Evolutionary conservation across 1,284 basidiomycete species (phyloP).

Genomic region (Filobasidium uniguttulatum): DNA sequence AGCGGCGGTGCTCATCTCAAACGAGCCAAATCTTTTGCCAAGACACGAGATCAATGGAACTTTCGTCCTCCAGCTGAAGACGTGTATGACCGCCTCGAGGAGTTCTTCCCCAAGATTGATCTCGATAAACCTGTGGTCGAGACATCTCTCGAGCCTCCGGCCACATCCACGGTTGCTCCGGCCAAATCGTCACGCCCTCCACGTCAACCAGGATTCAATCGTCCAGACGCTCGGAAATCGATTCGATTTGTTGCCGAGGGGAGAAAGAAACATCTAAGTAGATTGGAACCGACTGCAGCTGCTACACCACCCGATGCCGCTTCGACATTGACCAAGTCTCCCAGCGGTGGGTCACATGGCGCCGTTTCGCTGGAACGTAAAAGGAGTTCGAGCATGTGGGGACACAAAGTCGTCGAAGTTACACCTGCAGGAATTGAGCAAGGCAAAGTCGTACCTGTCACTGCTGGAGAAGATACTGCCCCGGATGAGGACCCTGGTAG

Average conservation of each 20-base stretch:
- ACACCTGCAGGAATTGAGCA: constrained; percentile 48
- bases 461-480: constrained; percentile 43
- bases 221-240: constrained; percentile 49
- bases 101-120: constrained; percentile 93
- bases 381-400: constrained; percentile 92
- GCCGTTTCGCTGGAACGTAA: constrained; percentile 56
- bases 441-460: constrained; percentile 40
- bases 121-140: constrained; percentile 93
- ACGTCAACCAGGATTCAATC: constrained; percentile 20
- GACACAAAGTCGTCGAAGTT: constrained; percentile 83
- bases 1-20: constrained; percentile 18
- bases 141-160: constrained; percentile 41
- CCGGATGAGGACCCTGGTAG: constrained; percentile 11
- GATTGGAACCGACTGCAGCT: constrained; percentile 41
- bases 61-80: constrained; percentile 85
- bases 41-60: constrained; percentile 46
- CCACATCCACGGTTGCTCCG: constrained; percentile 29
- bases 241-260: constrained; percentile 78
- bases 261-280: constrained; percentile 39
- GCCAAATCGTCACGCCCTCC: background rate
- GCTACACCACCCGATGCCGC: too few relatives aligned
- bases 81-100: constrained; percentile 82
- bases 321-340: too few relatives aligned
- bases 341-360: constrained; percentile 39
- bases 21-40: constrained; percentile 26